Base-by-base conservation (phyloP, 2,329 filamentous ascomycete genomes). In the Xylariales sp. region DNA sequence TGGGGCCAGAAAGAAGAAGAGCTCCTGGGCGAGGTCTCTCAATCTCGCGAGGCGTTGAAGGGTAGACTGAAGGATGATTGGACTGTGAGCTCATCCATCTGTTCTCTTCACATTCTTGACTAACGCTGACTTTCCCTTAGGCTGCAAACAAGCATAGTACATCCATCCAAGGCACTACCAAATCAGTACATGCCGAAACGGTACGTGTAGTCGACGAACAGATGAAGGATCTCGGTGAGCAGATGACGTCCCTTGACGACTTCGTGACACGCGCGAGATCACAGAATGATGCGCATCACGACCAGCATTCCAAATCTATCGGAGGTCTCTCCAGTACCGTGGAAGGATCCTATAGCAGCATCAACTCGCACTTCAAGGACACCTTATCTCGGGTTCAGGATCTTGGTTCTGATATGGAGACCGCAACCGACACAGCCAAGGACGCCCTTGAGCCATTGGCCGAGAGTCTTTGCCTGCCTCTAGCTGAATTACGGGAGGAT, bases 131-230 rank as follows among this genome's bases (percentile, higher is more conserved):
- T 16, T 10, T 15, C 11, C 0, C 6, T n/a, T 50, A 86, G 81
- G 64, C 69, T 21, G 88, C 91, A 27, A 86, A 88, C 52, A 76
- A 85, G 43, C 84, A 87, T 55, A 94, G 89, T 53, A 80, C 74
- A n/a, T 82, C 84, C 5, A 91, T 98, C 52, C 87, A 91, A 52
- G 75, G 78, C 6, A 86, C 86, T 0, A 90, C 91, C 0, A 85
- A 86, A 52, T 87, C 87, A 3, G 89, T 97, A 1, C 90, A 98
- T 51, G 84, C 86, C 24, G 86, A 95, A 64, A 96, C 91, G 0
- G 80, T 95, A 21, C 83, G 84, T 5, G 91, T 94, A 44, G 90
- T 97, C 10, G 86, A 91, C 55, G 83, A 86, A 43, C 93, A 98
- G 65, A 86, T 94, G 67, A 76, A 78, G 42, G 87, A 95, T 51